Percentiles rank a stretch among this genome's conserved stretches.
These are phyloP conservation scores for Cunninghamia lanceolata DNA, from an alignment of 75 land plant genomes.

Conservation along the genomic window DNA sequence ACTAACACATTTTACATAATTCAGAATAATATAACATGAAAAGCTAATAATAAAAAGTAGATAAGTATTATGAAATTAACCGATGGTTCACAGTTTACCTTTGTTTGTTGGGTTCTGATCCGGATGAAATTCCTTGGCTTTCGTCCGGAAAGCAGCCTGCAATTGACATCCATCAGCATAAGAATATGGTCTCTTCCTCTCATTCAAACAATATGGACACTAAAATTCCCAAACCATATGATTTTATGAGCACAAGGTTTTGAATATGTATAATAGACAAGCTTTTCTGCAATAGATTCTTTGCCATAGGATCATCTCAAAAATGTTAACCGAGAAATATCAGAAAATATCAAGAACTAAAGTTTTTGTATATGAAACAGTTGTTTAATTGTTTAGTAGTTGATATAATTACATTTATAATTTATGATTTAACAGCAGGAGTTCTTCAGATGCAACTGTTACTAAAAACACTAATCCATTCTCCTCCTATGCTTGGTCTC, in stretches of 20 bases:
- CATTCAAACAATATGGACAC: background rate
- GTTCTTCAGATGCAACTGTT: background rate
- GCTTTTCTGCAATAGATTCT: background rate
- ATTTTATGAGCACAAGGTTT: background rate
- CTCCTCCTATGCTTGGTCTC: background rate
- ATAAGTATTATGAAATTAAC: background rate
- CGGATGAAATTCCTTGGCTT: conserved; percentile 74
- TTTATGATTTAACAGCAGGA: background rate
- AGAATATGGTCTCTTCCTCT: background rate
- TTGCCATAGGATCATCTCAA: background rate
- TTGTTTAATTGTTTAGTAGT: background rate
- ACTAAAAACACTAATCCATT: background rate
- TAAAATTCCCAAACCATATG: background rate
- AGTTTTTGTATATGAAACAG: background rate
- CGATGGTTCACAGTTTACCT: conserved; percentile 33
- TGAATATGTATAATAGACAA: background rate
- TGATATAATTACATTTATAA: background rate
- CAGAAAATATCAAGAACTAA: background rate
- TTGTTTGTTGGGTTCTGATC: conserved; percentile 74
- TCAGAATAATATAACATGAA: background rate
- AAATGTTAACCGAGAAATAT: background rate
- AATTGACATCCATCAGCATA: background rate
- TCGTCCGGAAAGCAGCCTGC: conserved; percentile 73
- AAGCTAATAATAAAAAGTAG: background rate
- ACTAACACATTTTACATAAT: background rate